These are phyloP conservation scores for Amanita pseudoporphyria DNA, from an alignment of 768 basidiomycete species.

Conservation along the genomic window DNA sequence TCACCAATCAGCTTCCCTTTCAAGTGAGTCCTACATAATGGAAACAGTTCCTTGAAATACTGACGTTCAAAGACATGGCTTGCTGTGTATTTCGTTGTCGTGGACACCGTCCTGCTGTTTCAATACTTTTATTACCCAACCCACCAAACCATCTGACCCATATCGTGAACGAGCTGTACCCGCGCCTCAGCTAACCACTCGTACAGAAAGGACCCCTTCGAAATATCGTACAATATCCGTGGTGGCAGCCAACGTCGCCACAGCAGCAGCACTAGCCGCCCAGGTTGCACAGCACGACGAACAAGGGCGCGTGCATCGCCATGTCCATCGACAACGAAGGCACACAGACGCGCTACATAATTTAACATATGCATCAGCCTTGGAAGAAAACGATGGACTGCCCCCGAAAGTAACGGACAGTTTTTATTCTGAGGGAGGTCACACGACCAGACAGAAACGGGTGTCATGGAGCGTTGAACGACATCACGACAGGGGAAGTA, in stretches of 20 bases:
- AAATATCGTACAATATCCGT: constrained; percentile 62
- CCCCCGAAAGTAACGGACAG: constrained; percentile 59
- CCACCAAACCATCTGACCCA: constrained; percentile 22
- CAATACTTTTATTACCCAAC: constrained; percentile 73
- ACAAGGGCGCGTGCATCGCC: constrained; percentile 22
- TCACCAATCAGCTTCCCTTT: constrained; percentile 92
- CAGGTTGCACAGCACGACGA: constrained; percentile 56
- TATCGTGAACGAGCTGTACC: constrained; percentile 34
- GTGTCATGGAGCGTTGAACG: constrained; percentile 65
- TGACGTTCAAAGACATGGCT: constrained; percentile 61
- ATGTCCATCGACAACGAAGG: constrained; percentile 18
- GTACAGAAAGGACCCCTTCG: constrained; percentile 37
- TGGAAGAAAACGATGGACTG: constrained; percentile 39
- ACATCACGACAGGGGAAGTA: constrained; percentile 30
- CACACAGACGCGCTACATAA: constrained; percentile 17
- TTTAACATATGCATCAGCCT: constrained; percentile 9
- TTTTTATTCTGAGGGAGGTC: constrained; percentile 64
- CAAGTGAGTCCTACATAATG: constrained; percentile 46
- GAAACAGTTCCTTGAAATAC: background rate
- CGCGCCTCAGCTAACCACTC: constrained; percentile 34
- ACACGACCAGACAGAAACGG: constrained; percentile 35
- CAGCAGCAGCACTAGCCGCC: constrained; percentile 60
- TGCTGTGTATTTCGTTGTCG: constrained; percentile 80
- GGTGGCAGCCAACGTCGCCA: constrained; percentile 65
- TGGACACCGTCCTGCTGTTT: constrained; percentile 65